phyloP scores from a whole-genome alignment of 192 early-diverging fungal species.

The Coemansia sp. region DNA sequence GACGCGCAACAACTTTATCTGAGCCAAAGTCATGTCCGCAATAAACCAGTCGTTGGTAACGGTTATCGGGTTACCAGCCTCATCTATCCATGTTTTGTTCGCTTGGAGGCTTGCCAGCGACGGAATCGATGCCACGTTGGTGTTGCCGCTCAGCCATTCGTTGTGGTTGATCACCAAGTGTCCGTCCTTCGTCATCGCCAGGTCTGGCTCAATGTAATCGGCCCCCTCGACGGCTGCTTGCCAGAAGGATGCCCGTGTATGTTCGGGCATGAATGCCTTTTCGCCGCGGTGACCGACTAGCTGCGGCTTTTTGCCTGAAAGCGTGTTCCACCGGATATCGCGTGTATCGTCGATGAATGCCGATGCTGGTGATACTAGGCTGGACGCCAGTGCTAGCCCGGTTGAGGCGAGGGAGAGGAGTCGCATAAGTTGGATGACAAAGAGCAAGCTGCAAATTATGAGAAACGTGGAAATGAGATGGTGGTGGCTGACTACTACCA shows the following conservation, averaged over 20 bases:
- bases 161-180: slow-evolving; percentile 56
- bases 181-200: slow-evolving; percentile 49
- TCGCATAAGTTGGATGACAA: background rate
- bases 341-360: slow-evolving; percentile 13
- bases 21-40: slow-evolving; percentile 42
- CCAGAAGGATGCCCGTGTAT: slow-evolving; percentile 51
- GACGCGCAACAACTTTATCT: slow-evolving; percentile 33
- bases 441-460: background rate
- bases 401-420: background rate
- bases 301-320: slow-evolving; percentile 24
- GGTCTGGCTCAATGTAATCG: slow-evolving; percentile 55
- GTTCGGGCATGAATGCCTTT: slow-evolving; percentile 58
- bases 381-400: background rate
- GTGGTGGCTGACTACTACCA: background rate
- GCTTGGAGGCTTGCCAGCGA: slow-evolving; percentile 25
- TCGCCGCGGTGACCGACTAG: slow-evolving; percentile 56
- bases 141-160: slow-evolving; percentile 50
- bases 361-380: background rate
- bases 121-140: slow-evolving; percentile 29
- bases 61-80: background rate
- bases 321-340: slow-evolving; percentile 30
- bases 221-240: slow-evolving; percentile 53
- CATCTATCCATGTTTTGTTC: slow-evolving; percentile 41
- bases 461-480: background rate
- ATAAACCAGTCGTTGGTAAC: slow-evolving; percentile 53